A percentile compares a stretch with the other conserved stretches of the same genome.
Evolutionary conservation across 208 protist genomes (phyloP).

Genomic region (Vickermania ingenoplastis): DNA sequence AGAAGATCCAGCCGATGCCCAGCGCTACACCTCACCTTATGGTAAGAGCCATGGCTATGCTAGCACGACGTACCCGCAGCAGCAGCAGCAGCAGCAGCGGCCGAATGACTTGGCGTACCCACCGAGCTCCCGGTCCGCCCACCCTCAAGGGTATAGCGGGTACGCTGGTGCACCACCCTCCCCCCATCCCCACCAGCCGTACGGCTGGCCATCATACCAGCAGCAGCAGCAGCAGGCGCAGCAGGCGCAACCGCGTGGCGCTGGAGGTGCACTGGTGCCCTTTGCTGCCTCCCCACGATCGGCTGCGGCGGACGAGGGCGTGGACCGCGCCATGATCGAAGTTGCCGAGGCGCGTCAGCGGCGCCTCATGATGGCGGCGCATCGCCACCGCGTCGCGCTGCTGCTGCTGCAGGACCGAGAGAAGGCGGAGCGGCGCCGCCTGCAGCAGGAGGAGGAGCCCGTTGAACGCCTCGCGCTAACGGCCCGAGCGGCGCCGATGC

Average conservation of each 20-base stretch:
- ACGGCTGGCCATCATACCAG: too few relatives aligned
- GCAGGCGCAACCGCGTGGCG: background rate
- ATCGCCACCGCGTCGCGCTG: slow-evolving; percentile 32
- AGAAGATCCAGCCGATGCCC: background rate
- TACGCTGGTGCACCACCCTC: background rate
- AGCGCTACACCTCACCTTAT: background rate
- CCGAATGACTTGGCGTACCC: background rate
- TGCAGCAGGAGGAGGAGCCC: slow-evolving; percentile 29
- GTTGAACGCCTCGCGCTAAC: slow-evolving; percentile 20
- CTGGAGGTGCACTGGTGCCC: slow-evolving; percentile 3
- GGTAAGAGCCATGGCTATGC: too few relatives aligned
- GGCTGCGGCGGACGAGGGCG: slow-evolving; percentile 42
- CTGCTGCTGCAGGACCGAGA: slow-evolving; percentile 28
- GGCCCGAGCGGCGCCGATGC: background rate
- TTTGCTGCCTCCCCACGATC: slow-evolving; percentile 6
- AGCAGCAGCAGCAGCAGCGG: background rate
- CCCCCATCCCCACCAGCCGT: background rate
- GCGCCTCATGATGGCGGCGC: slow-evolving; percentile 35
- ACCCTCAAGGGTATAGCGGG: background rate
- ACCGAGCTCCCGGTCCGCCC: background rate
- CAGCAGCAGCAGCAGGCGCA: background rate
- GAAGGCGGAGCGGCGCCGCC: slow-evolving; percentile 25
- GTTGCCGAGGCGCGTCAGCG: slow-evolving; percentile 54
- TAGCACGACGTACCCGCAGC: background rate
- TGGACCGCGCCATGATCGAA: slow-evolving; percentile 46